Base-by-base conservation (phyloP, 768 basidiomycete genomes). In the Psilocybe cubensis region DNA sequence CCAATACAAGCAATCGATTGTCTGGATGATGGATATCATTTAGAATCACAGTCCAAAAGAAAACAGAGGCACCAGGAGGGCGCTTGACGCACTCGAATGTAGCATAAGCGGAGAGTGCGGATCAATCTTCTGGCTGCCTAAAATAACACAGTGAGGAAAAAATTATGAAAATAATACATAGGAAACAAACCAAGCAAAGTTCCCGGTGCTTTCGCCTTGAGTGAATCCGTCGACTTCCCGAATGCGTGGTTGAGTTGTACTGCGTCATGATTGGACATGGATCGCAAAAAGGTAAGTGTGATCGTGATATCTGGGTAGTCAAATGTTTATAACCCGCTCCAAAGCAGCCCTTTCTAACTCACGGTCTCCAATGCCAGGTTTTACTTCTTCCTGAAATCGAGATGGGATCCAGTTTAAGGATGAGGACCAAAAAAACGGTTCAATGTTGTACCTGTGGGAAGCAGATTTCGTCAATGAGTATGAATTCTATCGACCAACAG, bases 341-440 rank as follows among this genome's bases (percentile, higher is more conserved):
- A 21, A 20, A 52, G 44, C n/a, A 29, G 54, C 54, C 14, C 8
- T 17, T n/a, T 25, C 10, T 5, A 18, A 44, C 84, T 65, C 61
- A 87, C 84, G 85, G 69, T 87, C 86, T 62, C 83, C 79, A 47
- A 72, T 42, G 11, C 71, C 68, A 11, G 66, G 65, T 10, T 67
- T 29, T 0, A 77, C 55, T 46, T 77, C 81, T 60, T 86, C 85
- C 62, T 85, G 83, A 52, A 83, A 89, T 52, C 85, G 80, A 1
- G 84, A 83, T 1, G 87, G 87, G 57, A 88, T 89, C 85, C 85
- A 86, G 57, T 84, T 86, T 3, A 85, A 61, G n/a, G 84, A 84
- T 0, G 86, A 86, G 1, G 85, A 85, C 67, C 83, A 88, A 68
- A 85, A 88, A 66, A 87, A 88, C 0, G 86, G 86, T 61, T 88